Base-by-base conservation (phyloP, 441 rosid genomes). In the Flueggea neowawraea region DNA sequence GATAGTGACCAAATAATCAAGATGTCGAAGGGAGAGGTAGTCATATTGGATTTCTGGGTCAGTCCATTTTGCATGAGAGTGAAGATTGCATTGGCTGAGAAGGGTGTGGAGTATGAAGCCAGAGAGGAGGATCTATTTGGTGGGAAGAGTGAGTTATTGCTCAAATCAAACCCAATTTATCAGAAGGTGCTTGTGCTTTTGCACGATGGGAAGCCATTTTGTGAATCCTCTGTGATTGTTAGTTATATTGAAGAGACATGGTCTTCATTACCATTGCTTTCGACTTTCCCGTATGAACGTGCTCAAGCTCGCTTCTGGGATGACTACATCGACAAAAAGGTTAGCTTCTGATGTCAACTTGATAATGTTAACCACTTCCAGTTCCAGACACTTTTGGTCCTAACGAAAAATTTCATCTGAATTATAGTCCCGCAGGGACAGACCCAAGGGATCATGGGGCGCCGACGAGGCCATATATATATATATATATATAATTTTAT, bases 251-350 rank as follows among this genome's bases (percentile, higher is more conserved):
- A 82, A 6, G 85, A 80, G 75, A 73, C 73, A 52, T 85, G 85
- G 87, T 58, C 85, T 39, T 70, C 81, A 0, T 81, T 80, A 2
- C 63, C 86, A 2, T 54, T 85, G 72, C 83, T 82, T 63, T 82
- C 86, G n/a, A 10, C 83, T 13, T 75, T 69, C 22, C 32, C 90
- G 0, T 80, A 65, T 31, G 82, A 31, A 3, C 63, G 79, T 0
- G 77, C 88, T 39, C 78, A 73, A 54, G 87, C 83, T 7, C 74
- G 83, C 17, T 85, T 83, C 66, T 83, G 88, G 91, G 74, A 79
- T 0, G 84, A 83, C 58, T 85, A 67, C 31, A 60, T 85, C 4
- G 91, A 85, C 68, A 85, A 80, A 45, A 85, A 79, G 86, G 90
- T 74, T 12, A 10, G 12, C 17, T 16, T 36, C 31, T 57, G 11